Conservation (phyloP, 2,329 filamentous ascomycete genomes). For the Hymenoscyphus occultus region DNA sequence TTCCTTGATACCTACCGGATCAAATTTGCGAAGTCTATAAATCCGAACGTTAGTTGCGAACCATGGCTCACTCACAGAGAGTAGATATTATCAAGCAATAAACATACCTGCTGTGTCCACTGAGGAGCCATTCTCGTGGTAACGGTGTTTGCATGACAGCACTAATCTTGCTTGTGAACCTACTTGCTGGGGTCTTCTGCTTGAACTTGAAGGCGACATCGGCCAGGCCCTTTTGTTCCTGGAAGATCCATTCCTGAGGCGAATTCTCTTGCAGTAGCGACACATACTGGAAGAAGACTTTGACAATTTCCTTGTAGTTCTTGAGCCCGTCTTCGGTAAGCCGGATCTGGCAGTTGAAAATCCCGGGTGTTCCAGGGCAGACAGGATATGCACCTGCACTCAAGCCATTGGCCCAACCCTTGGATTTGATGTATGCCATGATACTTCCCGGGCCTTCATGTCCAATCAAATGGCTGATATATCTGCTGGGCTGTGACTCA, state of each 20-base stretch:
- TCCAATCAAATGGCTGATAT: slow-evolving; percentile 69
- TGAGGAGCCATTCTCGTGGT: slow-evolving; percentile 83
- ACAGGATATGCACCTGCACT: slow-evolving; percentile 56
- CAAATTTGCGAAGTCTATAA: slow-evolving; percentile 66
- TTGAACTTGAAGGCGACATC: slow-evolving; percentile 95
- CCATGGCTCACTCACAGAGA: not conserved
- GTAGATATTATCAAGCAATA: not conserved
- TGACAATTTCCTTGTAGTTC: slow-evolving; percentile 62
- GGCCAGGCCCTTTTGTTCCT: slow-evolving; percentile 85
- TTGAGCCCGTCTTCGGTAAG: slow-evolving; percentile 60
- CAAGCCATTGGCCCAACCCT: slow-evolving; percentile 68
- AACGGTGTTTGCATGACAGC: slow-evolving; percentile 89
- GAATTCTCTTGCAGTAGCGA: slow-evolving; percentile 76
- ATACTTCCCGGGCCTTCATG: slow-evolving; percentile 75
- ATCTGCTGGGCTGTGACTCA: slow-evolving; percentile 65
- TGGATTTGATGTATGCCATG: slow-evolving; percentile 67
- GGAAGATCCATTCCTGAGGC: slow-evolving; percentile 89
- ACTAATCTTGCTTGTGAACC: slow-evolving; percentile 82
- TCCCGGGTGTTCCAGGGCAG: slow-evolving; percentile 60
- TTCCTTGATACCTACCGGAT: slow-evolving; percentile 70
- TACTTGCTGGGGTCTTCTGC: slow-evolving; percentile 85
- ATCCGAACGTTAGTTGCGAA: slow-evolving; percentile 18
- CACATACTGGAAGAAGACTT: slow-evolving; percentile 76
- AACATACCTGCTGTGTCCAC: slow-evolving; percentile 62
- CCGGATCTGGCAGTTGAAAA: slow-evolving; percentile 64